Conservation (phyloP, 2,329 filamentous ascomycete species). For the Pyricularia pennisetigena region DNA sequence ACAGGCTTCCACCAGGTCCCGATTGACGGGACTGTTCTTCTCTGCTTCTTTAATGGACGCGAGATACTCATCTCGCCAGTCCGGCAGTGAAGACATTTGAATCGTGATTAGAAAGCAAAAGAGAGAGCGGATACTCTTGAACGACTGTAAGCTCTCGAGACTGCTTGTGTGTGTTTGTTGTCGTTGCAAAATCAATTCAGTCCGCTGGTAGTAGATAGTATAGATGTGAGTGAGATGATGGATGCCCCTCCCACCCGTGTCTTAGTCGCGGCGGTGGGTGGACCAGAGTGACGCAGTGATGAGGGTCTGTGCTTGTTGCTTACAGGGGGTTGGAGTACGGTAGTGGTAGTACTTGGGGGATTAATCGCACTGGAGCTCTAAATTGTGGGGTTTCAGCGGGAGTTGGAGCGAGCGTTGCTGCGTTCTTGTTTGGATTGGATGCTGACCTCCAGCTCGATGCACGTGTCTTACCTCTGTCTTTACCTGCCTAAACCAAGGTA, state of each 20-base stretch:
- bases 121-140: conserved; percentile 2
- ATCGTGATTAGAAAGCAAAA: not conserved
- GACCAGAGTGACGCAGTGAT: not conserved
- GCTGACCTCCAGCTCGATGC: not conserved
- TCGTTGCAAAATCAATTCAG: not conserved
- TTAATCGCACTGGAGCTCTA: not conserved
- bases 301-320: not conserved
- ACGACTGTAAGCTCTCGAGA: not conserved
- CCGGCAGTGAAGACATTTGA: conserved; percentile 33
- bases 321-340: not conserved
- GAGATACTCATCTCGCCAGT: conserved; percentile 77
- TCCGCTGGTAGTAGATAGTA: not conserved
- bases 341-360: not conserved
- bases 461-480: not conserved
- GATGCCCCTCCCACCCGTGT: not conserved
- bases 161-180: not conserved
- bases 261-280: not conserved
- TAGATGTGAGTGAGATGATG: not conserved
- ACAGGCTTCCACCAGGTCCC: conserved; percentile 73
- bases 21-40: conserved; percentile 51
- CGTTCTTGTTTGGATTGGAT: not conserved
- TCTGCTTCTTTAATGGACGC: conserved; percentile 64
- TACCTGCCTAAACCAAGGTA: not conserved
- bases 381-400: not conserved
- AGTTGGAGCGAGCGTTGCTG: not conserved